Base-by-base conservation (phyloP, 1,284 basidiomycete species). In the Leccinum subfulvum region DNA sequence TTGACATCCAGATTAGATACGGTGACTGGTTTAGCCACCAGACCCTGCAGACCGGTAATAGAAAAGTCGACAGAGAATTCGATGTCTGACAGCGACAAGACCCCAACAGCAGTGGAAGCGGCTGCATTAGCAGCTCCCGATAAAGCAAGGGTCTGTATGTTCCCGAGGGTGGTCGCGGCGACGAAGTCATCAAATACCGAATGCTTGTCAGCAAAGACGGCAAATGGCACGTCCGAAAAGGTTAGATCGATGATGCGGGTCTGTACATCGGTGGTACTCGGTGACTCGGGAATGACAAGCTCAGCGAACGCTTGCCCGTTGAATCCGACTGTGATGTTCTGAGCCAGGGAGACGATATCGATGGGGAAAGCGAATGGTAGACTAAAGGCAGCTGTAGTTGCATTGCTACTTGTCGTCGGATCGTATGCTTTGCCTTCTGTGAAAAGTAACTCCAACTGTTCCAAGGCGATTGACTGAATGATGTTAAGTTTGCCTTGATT, bases 321-420 rank as follows among this genome's bases (percentile, higher is more conserved):
- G 66, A 81, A 83, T 28, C 81, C 82, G 52, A 88, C 78, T 0
- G 82, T 84, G 65, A 91, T 84, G 52, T 84, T 86, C 75, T 88
- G 86, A 61, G 84, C 80, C 57, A 90, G 73, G 4, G 84, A 80
- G 18, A 79, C 79, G 65, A 92, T 87, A 69, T 91, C 84, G 58
- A 92, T 66, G 0, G 90, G 88, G 78, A 92, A 91, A 33, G 71
- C 80, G 71, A 92, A 92, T 2, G 90, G 90, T 10, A 92, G 75
- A 54, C 80, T 82, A 78, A 92, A 91, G 3, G 83, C 77, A 0
- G 86, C 86, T 21, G 81, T 81, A 0, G 88, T 86, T 58, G 82
- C 79, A 64, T 81, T 80, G 62, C 87, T 89, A 64, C 84, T 84
- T 18, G 89, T 83, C 8, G 78, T 68, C 2, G 91, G 90, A 55